Conservation (phyloP, 2,329 filamentous ascomycete species). For the Exophiala bonariae region DNA sequence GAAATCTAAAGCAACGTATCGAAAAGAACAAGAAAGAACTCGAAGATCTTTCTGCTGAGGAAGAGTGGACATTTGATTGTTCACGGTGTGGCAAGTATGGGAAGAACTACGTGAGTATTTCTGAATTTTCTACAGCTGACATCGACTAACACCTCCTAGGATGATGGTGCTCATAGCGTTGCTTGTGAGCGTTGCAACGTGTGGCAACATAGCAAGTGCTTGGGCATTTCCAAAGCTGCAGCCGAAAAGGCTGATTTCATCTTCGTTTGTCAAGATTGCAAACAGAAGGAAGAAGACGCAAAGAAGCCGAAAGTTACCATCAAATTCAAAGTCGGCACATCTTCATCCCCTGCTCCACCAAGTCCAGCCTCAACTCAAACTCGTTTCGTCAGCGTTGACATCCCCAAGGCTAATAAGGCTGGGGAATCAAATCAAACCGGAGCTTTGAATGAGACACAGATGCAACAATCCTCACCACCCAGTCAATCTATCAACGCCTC, state of each 20-base stretch:
- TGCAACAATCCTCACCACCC: conserved; percentile 23
- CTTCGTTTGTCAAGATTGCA: conserved; percentile 80
- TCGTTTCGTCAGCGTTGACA: conserved; percentile 16
- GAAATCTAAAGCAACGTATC: conserved; percentile 78
- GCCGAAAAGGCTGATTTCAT: conserved; percentile 85
- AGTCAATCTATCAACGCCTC: conserved; percentile 7
- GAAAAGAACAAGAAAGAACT: conserved; percentile 76
- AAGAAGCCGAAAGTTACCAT: conserved; percentile 62
- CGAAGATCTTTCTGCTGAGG: conserved; percentile 71
- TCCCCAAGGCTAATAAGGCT: conserved; percentile 5
- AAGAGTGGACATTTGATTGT: conserved; percentile 94
- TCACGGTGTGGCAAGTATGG: conserved; percentile 83
- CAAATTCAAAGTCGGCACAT: conserved; percentile 55
- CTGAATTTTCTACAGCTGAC: neutral
- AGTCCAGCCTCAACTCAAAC: conserved; percentile 15
- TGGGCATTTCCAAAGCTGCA: conserved; percentile 74
- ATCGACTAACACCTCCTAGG: conserved; percentile 46
- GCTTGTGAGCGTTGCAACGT: conserved; percentile 91
- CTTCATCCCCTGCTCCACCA: conserved; percentile 25
- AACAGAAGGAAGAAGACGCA: conserved; percentile 63
- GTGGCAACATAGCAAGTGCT: conserved; percentile 95
- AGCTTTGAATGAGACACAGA: conserved; percentile 27
- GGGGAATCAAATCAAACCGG: conserved; percentile 5
- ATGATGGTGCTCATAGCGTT: conserved; percentile 91
- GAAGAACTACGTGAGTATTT: conserved; percentile 63